Conservation (phyloP, 1,284 basidiomycete species). For the Ganoderma sinense region DNA sequence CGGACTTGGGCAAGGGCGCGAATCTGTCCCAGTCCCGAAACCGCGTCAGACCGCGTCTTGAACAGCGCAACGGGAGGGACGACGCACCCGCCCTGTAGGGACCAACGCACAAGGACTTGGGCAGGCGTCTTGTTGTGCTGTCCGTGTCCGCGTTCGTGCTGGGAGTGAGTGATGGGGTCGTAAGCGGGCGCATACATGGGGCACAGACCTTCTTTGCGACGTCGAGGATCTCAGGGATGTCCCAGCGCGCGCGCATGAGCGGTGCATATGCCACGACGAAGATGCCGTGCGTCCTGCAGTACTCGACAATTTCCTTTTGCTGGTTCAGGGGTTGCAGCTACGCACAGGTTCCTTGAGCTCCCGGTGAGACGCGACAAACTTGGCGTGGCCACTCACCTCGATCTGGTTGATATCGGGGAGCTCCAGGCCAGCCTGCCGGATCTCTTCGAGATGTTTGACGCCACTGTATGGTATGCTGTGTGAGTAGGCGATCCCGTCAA, state of each 20-base stretch:
- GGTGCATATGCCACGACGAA: conserved; percentile 74
- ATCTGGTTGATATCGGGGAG: conserved; percentile 86
- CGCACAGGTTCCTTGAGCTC: not conserved
- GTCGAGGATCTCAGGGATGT: conserved; percentile 48
- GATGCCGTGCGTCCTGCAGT: conserved; percentile 74
- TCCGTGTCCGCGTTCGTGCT: not conserved
- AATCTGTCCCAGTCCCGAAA: conserved; percentile 39
- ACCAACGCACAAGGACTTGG: conserved; percentile 76
- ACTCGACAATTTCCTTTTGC: conserved; percentile 79
- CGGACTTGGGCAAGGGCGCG: conserved; percentile 61
- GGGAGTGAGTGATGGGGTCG: not conserved
- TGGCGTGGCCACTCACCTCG: conserved; percentile 53
- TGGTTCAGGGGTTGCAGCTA: conserved; percentile 87
- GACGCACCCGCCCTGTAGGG: conserved; percentile 58
- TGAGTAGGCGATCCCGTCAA: not conserved
- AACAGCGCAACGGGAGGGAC: not conserved
- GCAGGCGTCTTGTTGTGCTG: conserved; percentile 58
- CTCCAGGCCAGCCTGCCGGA: conserved; percentile 65
- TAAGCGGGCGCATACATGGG: not conserved
- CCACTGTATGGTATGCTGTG: conserved; percentile 14
- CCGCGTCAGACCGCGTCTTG: not conserved
- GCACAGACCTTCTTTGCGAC: conserved; percentile 50
- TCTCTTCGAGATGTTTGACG: conserved; percentile 80
- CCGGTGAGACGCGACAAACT: not conserved
- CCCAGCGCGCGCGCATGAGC: conserved; percentile 50